Evolutionary conservation across 169 alveolate species (phyloP).

Genomic region (Amoebophrya sp.): DNA sequence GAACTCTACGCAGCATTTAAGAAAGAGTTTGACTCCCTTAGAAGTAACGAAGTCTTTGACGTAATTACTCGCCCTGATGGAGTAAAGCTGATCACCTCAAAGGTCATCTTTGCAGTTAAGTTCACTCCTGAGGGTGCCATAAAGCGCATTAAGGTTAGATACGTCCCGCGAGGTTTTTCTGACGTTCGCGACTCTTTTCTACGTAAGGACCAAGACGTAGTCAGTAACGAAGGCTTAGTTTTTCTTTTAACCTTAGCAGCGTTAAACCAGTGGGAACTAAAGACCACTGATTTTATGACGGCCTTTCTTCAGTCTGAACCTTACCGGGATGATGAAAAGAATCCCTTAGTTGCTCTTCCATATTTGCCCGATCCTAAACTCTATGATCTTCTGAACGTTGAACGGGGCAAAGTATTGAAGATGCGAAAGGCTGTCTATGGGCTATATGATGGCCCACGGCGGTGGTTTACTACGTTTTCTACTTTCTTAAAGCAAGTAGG

Average conservation of each 20-base stretch:
- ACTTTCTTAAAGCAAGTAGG: background rate
- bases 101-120: background rate
- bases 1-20: background rate
- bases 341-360: background rate
- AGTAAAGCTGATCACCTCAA: background rate
- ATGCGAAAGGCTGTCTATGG: background rate
- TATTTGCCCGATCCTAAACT: background rate
- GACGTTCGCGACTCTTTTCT: background rate
- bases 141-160: background rate
- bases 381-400: background rate
- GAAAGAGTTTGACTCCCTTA: background rate
- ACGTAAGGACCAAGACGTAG: background rate
- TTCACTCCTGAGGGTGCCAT: background rate
- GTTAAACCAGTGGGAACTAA: background rate
- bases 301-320: background rate
- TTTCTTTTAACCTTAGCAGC: background rate
- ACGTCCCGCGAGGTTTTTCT: background rate
- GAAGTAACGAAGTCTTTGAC: background rate
- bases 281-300: background rate
- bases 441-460: background rate
- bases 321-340: background rate
- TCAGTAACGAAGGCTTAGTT: background rate
- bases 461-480: background rate
- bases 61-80: background rate
- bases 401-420: background rate